Conservation (phyloP, 805 yeast genomes). For the Lipomyces starkeyi region DNA sequence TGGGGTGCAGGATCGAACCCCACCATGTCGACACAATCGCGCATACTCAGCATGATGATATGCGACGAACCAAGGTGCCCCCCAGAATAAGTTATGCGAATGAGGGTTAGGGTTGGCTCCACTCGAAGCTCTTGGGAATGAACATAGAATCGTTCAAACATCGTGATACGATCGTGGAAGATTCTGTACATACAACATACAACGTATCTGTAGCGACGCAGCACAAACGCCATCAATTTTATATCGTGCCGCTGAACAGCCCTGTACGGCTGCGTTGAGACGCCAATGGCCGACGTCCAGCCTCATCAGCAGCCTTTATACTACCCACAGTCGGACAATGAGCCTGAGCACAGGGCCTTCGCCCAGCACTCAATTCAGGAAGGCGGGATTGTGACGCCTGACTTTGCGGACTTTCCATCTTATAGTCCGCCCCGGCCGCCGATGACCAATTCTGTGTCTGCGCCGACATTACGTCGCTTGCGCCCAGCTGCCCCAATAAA, state of each 20-base stretch:
- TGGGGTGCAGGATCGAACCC: background rate
- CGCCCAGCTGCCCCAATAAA: conserved; percentile 29
- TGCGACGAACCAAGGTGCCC: background rate
- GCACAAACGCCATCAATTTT: background rate
- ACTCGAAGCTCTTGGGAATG: no score
- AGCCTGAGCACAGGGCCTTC: background rate
- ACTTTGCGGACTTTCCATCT: conserved; percentile 30
- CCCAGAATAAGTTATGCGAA: background rate
- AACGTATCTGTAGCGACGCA: background rate
- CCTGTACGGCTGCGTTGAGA: conserved; percentile 6
- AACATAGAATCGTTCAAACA: no score
- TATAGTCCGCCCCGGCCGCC: conserved; percentile 19
- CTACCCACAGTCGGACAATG: background rate
- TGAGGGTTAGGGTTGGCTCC: no score
- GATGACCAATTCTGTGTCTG: conserved; percentile 14
- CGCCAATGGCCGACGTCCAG: conserved; percentile 13
- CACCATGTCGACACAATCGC: background rate
- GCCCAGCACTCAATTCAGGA: background rate
- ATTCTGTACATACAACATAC: background rate
- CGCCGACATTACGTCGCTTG: conserved; percentile 17
- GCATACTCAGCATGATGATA: background rate
- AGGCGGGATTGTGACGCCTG: conserved; percentile 23
- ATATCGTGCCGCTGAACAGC: conserved; percentile 2
- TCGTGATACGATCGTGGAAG: background rate
- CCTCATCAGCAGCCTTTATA: conserved; percentile 8